A percentile compares a stretch with the other conserved stretches of the same genome.
Conservation (phyloP, 768 basidiomycete species). For the Russula abietina region DNA sequence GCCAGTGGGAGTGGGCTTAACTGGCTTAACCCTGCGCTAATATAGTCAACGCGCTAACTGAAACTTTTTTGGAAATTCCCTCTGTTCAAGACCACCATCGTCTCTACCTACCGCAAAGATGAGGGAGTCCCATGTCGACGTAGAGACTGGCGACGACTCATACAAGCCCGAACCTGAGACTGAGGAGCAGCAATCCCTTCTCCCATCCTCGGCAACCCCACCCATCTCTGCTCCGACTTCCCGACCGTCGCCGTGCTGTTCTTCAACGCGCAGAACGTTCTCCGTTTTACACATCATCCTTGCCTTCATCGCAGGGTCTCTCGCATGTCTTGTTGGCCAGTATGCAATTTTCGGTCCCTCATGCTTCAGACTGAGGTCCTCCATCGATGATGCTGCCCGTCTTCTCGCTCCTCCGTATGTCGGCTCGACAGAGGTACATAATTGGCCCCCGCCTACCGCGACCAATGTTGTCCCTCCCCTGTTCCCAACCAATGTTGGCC, state of each 20-base stretch:
- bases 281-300: conserved; percentile 9
- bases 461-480: conserved; percentile 66
- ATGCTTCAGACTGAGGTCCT: not conserved
- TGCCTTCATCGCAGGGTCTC: conserved; percentile 18
- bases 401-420: conserved; percentile 57
- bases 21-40: too few relatives aligned
- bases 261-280: conserved; percentile 6
- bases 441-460: conserved; percentile 66
- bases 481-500: conserved; percentile 74
- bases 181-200: conserved; percentile 22
- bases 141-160: conserved; percentile 15
- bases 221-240: conserved; percentile 33
- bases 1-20: too few relatives aligned
- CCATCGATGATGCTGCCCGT: not conserved
- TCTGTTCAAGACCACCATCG: not conserved
- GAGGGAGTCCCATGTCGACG: not conserved
- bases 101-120: not conserved
- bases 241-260: conserved; percentile 36
- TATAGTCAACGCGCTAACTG: too few relatives aligned
- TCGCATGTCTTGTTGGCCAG: conserved; percentile 18
- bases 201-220: conserved; percentile 28
- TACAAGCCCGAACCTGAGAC: conserved; percentile 17
- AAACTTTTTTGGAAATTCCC: not conserved
- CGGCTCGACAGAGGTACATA: conserved; percentile 63
- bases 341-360: conserved; percentile 14